phyloP scores from a whole-genome alignment of 2,329 filamentous ascomycete species.

The Geosmithia flava region DNA sequence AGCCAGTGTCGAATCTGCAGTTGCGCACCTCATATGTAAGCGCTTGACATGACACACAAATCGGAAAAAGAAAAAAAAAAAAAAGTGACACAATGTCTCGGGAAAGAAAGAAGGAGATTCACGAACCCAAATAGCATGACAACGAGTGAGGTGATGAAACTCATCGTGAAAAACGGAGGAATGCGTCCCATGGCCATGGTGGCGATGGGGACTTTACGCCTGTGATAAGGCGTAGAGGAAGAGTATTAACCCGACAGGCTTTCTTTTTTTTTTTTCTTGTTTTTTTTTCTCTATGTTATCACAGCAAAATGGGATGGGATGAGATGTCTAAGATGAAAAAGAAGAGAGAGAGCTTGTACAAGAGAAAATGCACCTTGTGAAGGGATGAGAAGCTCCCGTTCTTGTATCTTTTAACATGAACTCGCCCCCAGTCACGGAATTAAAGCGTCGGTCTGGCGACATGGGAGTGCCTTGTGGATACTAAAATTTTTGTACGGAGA shows the following conservation, averaged over 20 bases:
- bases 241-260: too few species aligned
- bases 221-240: too few species aligned
- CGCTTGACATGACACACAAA: not conserved
- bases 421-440: not conserved
- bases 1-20: conserved; percentile 15
- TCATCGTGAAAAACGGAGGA: not conserved
- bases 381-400: not conserved
- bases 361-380: too few species aligned
- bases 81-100: too few species aligned
- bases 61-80: too few species aligned
- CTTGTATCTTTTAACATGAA: not conserved
- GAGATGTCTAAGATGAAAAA: not conserved
- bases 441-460: not conserved
- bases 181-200: too few species aligned
- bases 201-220: too few species aligned
- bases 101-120: too few species aligned
- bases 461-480: not conserved
- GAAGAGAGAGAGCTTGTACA: not conserved
- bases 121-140: too few species aligned
- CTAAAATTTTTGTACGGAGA: not conserved
- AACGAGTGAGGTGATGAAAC: too few species aligned
- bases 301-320: not conserved
- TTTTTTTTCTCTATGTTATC: too few species aligned
- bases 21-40: not conserved
- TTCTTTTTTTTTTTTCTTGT: not conserved